A percentile compares a stretch with the other conserved stretches of the same genome.
These are phyloP conservation scores for Ulvella scutata DNA, from an alignment of 139 green algal genomes.

Conservation along the genomic window DNA sequence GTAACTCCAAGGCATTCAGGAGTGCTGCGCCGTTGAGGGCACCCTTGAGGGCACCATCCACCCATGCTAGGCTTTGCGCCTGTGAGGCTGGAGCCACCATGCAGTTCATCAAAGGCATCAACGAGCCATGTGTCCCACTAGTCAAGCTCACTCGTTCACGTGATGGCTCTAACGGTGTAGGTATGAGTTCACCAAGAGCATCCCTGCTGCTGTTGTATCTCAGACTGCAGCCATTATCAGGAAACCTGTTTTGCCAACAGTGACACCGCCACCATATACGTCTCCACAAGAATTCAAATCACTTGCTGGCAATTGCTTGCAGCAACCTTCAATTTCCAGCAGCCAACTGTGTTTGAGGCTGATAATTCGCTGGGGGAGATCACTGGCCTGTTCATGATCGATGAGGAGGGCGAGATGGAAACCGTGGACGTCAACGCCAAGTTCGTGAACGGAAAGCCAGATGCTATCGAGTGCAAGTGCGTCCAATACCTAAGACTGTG, in stretches of 20 bases:
- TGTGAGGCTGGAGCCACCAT: constrained; percentile 27
- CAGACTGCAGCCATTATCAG: too few relatives aligned
- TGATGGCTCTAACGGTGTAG: constrained; percentile 56
- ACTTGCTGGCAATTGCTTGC: constrained; percentile 16
- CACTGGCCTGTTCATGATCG: constrained; percentile 89
- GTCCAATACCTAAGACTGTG: too few relatives aligned
- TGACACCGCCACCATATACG: too few relatives aligned
- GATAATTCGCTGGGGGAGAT: constrained; percentile 60
- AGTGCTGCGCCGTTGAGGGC: too few relatives aligned
- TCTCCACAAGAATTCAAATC: too few relatives aligned
- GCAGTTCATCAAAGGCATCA: constrained; percentile 85
- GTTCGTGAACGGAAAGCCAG: constrained; percentile 94
- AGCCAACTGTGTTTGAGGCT: constrained; percentile 84
- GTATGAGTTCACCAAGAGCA: too few relatives aligned
- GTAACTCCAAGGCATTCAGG: too few relatives aligned
- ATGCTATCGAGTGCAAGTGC: constrained; percentile 5
- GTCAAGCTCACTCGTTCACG: constrained; percentile 70
- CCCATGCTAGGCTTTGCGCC: not conserved
- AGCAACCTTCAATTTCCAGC: constrained; percentile 81
- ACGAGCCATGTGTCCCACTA: constrained; percentile 80
- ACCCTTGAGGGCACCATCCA: too few relatives aligned
- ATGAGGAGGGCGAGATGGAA: constrained; percentile 72
- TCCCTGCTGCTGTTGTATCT: too few relatives aligned
- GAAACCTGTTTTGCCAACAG: too few relatives aligned
- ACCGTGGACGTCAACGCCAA: constrained; percentile 95